Percentiles rank a stretch among this genome's conserved stretches.
Conservation (phyloP, 2,329 filamentous ascomycete genomes). For the Hypoxylon sp. region DNA sequence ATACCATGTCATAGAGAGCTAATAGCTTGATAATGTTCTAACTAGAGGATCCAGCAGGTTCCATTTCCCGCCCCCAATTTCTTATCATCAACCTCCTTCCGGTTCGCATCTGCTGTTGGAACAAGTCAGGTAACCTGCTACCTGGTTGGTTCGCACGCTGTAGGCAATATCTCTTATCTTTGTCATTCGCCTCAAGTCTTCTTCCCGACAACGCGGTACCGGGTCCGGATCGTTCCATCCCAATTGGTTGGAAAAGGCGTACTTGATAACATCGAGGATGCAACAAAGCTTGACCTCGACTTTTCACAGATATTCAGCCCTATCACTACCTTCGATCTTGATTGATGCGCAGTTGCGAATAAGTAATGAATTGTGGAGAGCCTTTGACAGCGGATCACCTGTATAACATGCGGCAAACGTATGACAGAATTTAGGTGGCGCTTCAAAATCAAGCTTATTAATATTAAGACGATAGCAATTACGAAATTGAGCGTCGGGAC, state of each 20-base stretch:
- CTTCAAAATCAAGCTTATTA: neutral
- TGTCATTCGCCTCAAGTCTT: constrained; percentile 16
- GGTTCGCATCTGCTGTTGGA: constrained; percentile 12
- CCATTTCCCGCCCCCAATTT: constrained; percentile 6
- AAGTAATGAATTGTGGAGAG: constrained; percentile 3
- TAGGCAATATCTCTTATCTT: constrained; percentile 4
- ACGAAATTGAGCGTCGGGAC: neutral
- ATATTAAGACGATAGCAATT: neutral
- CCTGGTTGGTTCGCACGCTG: neutral
- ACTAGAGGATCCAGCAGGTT: constrained; percentile 13
- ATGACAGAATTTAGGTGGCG: neutral
- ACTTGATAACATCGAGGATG: constrained; percentile 13
- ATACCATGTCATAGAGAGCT: neutral
- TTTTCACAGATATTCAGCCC: constrained; percentile 25
- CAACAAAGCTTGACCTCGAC: constrained; percentile 15
- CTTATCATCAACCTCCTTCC: constrained; percentile 13
- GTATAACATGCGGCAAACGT: neutral
- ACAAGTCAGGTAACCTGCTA: constrained; percentile 1
- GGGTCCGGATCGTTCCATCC: neutral
- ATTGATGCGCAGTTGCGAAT: neutral
- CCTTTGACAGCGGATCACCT: neutral
- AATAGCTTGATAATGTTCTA: neutral
- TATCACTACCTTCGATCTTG: constrained; percentile 1
- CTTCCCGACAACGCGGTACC: constrained; percentile 27
- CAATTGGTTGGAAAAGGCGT: constrained; percentile 21